Conservation (phyloP, 2,329 filamentous ascomycete species). For the Coleophoma crateriformis region DNA sequence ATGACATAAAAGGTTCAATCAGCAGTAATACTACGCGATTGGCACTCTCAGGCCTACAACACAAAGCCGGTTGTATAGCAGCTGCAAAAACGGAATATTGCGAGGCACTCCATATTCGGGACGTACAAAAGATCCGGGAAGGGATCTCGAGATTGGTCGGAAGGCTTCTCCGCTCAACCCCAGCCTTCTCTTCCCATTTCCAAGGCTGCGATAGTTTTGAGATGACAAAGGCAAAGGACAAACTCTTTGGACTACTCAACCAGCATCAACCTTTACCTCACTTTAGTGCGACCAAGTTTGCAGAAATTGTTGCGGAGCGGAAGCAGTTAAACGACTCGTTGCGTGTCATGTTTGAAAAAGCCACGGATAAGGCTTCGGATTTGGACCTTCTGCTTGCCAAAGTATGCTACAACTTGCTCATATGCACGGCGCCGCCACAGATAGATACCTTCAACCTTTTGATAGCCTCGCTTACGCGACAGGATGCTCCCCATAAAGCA, state of each 20-base stretch:
- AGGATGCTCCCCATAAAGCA: conserved; percentile 27
- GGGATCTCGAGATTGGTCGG: conserved; percentile 17
- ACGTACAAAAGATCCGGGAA: conserved; percentile 16
- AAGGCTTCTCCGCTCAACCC: conserved; percentile 7
- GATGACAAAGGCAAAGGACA: too few species aligned
- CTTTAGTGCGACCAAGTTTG: conserved; percentile 10
- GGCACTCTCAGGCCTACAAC: too few species aligned
- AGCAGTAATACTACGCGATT: too few species aligned
- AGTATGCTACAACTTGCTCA: conserved; percentile 59
- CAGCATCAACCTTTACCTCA: conserved; percentile 11
- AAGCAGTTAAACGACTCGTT: conserved; percentile 17
- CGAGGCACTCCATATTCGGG: conserved; percentile 13
- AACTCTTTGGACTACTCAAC: too few species aligned
- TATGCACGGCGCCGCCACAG: conserved; percentile 54
- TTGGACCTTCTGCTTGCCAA: conserved; percentile 26
- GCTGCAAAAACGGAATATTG: background rate
- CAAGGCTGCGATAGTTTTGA: too few species aligned
- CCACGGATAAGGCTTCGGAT: conserved; percentile 5
- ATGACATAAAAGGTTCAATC: too few species aligned
- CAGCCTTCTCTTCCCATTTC: too few species aligned
- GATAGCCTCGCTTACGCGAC: conserved; percentile 53
- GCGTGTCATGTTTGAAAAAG: conserved; percentile 10
- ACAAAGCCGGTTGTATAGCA: too few species aligned
- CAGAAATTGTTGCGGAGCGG: conserved; percentile 10
- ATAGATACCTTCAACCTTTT: conserved; percentile 68